Conservation (phyloP, 805 yeast genomes). For the Cyberlindnera xylosilytica region DNA sequence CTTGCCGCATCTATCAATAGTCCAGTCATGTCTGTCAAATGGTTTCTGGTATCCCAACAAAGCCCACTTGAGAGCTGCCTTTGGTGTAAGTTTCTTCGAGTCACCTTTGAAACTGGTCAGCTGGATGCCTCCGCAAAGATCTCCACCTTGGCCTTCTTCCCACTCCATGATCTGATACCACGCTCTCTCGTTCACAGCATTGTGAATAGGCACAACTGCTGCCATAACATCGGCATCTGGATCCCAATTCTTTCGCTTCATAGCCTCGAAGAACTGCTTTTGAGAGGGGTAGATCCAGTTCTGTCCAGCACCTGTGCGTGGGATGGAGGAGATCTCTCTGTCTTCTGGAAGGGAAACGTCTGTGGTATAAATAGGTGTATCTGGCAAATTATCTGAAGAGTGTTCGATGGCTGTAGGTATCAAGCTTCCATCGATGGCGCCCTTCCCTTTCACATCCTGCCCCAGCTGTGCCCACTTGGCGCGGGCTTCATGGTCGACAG, state of each 20-base stretch:
- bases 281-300: conserved; percentile 97
- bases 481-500: conserved; percentile 62
- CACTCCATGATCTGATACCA: conserved; percentile 83
- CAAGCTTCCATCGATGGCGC: conserved; percentile 21
- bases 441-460: conserved; percentile 11
- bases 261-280: conserved; percentile 90
- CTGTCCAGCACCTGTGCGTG: conserved; percentile 60
- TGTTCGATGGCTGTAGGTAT: conserved; percentile 32
- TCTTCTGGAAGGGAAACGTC: conserved; percentile 57
- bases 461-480: conserved; percentile 50
- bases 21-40: conserved; percentile 97
- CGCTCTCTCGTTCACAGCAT: conserved; percentile 88
- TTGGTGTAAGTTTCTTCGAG: conserved; percentile 78
- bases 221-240: conserved; percentile 83
- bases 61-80: conserved; percentile 64
- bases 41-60: conserved; percentile 73
- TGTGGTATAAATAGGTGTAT: conserved; percentile 32
- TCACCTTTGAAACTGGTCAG: conserved; percentile 89
- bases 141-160: conserved; percentile 64
- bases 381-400: conserved; percentile 42
- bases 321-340: conserved; percentile 77
- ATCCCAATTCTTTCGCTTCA: conserved; percentile 86
- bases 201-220: conserved; percentile 90
- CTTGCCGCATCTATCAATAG: conserved; percentile 77
- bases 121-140: conserved; percentile 79